Conservation (phyloP, 2,329 filamentous ascomycete genomes). For the Colletotrichum filicis region DNA sequence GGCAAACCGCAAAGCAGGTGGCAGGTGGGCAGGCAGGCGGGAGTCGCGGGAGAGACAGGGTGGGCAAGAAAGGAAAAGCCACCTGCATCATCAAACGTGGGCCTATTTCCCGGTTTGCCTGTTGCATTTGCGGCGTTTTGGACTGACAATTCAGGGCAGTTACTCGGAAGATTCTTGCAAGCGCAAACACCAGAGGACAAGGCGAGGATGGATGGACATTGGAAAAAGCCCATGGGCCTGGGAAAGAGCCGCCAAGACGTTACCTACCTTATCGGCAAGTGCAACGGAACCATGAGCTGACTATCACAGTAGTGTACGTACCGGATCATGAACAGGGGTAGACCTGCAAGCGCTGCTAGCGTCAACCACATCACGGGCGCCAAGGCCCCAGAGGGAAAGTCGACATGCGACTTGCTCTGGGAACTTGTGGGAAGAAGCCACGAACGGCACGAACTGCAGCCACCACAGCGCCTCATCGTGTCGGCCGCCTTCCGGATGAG, state of each 20-base stretch:
- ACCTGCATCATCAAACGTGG: conserved; percentile 16
- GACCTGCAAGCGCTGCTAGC: neutral
- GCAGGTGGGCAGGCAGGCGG: no score
- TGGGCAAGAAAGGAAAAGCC: neutral
- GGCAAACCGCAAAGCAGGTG: neutral
- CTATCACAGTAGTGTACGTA: neutral
- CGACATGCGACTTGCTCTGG: neutral
- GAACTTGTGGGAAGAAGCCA: neutral
- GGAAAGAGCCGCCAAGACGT: conserved; percentile 24
- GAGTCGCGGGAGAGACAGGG: neutral
- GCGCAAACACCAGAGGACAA: neutral
- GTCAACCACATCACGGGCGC: neutral
- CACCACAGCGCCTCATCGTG: neutral
- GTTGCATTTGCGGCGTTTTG: neutral
- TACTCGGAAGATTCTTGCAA: neutral
- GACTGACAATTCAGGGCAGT: neutral
- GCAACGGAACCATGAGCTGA: neutral
- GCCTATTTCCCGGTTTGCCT: neutral
- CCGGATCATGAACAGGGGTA: neutral
- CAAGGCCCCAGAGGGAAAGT: neutral
- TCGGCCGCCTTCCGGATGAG: neutral
- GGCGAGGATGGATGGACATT: neutral
- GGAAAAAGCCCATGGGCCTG: neutral
- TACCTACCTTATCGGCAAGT: neutral
- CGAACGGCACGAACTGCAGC: neutral